Evolutionary conservation across 1,139 yeast species (phyloP), one percentile per base, ranked within the genome.

Genomic region (Geotrichum cucujoidarum): DNA sequence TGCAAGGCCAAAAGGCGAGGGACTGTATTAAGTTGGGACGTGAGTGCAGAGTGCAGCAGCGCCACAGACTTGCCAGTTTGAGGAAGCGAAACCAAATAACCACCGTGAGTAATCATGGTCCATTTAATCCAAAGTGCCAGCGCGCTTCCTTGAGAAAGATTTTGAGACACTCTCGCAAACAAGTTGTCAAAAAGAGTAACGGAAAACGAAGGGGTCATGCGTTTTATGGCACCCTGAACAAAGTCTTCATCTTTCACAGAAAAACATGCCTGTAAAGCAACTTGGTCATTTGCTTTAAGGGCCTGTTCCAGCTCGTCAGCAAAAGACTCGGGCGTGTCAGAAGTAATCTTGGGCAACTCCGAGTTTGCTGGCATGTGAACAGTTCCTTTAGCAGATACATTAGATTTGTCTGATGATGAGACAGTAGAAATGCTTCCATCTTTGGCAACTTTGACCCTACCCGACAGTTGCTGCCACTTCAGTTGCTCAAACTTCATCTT

Each of bases 81-180:
- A 40, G 95, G 90, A 49, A 85, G 71, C 16, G 84, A 76, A 24
- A 84, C 76, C 47, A 83, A 69, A 54, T 80, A 81, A 1, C 95
- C 92, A 35, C 98, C 98, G 64, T 94, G 98, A 34, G 85, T 80
- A 41, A 92, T 82, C 60, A 94, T 73, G 44, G 89, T 82, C 94
- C 97, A 90, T 64, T 90, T 87, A 56, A 90, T 81, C 99, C 99
- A 92, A 43, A 80, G 75, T 55, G 84, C 83, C 55, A 92, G 73
- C 53, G 81, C 83, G 34, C 83, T 86, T 55, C 89, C 89, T 57
- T 88, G 77, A 51, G 74, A 68, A 4, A 81, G 78, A 22, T 74
- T 72, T 59, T 94, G 77, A 10, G 90, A 83, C 52, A 88, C 78
- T 63, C 87, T 78, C 62, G 89, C 96, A 1, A 96, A 89, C 33